Evolutionary conservation across 257 asterid genomes (phyloP).

Genomic region (Plantago major): DNA sequence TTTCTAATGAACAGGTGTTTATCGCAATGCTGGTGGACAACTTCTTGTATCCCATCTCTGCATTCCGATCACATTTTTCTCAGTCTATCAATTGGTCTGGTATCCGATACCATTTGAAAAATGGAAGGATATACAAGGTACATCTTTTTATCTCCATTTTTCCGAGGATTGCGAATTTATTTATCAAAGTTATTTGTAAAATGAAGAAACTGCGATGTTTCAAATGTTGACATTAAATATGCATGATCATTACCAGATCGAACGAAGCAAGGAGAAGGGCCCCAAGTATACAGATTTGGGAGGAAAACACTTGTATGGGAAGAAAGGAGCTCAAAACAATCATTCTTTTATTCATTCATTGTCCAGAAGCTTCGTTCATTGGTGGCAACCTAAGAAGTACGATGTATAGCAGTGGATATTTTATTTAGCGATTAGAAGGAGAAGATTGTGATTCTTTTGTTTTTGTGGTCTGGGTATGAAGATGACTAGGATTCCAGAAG

Average conservation of each 20-base stretch:
- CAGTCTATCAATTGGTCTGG: conserved; percentile 99
- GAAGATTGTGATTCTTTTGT: conserved; percentile 35
- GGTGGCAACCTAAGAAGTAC: conserved; percentile 78
- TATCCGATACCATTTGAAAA: conserved; percentile 76
- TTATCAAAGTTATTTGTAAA: neutral
- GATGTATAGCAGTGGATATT: conserved; percentile 40
- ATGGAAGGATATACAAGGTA: conserved; percentile 89
- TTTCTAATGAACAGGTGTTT: conserved; percentile 63
- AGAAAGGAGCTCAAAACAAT: conserved; percentile 51
- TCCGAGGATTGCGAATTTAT: neutral
- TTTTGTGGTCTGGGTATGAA: conserved; percentile 21
- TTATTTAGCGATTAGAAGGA: conserved; percentile 11
- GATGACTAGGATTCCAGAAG: conserved; percentile 24
- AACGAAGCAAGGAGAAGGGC: conserved; percentile 84
- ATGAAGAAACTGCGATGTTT: neutral
- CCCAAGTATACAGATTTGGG: conserved; percentile 90
- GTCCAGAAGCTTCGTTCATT: conserved; percentile 54
- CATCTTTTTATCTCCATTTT: conserved; percentile 16
- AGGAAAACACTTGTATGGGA: conserved; percentile 88
- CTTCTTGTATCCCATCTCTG: conserved; percentile 82
- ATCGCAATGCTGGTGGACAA: conserved; percentile 95
- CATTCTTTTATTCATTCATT: conserved; percentile 56
- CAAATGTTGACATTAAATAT: neutral
- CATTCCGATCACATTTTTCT: conserved; percentile 84
- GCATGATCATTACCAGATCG: conserved; percentile 49